phyloP scores from a whole-genome alignment of 78 protist species.

The Capsaspora owczarzaki region DNA sequence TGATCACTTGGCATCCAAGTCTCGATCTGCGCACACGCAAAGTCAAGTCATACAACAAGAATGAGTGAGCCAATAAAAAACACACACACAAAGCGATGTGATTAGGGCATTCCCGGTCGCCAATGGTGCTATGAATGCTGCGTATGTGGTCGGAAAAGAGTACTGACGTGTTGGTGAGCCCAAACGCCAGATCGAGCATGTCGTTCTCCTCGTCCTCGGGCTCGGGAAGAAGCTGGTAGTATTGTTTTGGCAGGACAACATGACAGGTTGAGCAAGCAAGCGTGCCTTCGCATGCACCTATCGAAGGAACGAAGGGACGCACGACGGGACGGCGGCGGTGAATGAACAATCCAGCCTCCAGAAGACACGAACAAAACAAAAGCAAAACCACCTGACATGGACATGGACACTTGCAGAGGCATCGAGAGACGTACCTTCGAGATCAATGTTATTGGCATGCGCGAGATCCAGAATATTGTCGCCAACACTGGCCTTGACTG shows the following conservation, averaged over 20 bases:
- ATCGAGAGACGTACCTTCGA: conserved; percentile 33
- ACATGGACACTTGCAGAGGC: too few relatives aligned
- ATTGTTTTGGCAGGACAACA: conserved; percentile 31
- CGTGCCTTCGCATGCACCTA: conserved; percentile 69
- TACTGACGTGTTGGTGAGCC: conserved; percentile 51
- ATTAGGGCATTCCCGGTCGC: background rate
- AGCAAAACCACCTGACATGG: too few relatives aligned
- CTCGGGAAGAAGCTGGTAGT: conserved; percentile 45
- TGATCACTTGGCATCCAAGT: conserved; percentile 60
- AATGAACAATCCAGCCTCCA: too few relatives aligned
- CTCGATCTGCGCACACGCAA: conserved; percentile 47
- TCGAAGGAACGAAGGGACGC: too few relatives aligned
- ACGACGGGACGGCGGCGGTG: background rate
- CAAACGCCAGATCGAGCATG: conserved; percentile 79
- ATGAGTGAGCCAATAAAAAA: background rate
- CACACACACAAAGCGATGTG: background rate
- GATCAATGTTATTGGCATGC: conserved; percentile 58
- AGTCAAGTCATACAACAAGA: background rate
- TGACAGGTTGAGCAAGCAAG: conserved; percentile 85
- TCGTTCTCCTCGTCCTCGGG: conserved; percentile 72
- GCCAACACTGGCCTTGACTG: conserved; percentile 8
- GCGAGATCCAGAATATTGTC: conserved; percentile 47
- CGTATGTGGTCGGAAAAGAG: too few relatives aligned
- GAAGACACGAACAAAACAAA: too few relatives aligned
- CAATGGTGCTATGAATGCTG: background rate